Conservation (phyloP, 768 basidiomycete genomes). For the Trametes cinnabarina region DNA sequence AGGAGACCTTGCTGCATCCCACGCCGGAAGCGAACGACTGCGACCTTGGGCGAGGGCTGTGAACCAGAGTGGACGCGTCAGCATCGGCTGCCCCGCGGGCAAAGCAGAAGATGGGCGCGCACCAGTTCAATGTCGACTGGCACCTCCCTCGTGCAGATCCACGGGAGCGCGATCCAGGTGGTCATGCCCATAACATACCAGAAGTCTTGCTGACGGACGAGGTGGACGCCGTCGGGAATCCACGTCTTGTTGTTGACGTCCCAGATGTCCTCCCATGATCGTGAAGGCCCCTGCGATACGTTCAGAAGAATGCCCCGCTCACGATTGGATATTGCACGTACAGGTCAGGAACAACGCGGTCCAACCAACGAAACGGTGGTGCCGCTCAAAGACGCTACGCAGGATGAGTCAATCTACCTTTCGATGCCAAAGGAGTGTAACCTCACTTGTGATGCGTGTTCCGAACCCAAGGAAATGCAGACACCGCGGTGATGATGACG, state of each 20-base stretch:
- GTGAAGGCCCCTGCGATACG: constrained; percentile 58
- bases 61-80: constrained; percentile 6
- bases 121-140: constrained; percentile 74
- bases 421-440: not conserved
- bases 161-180: constrained; percentile 69
- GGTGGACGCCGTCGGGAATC: constrained; percentile 50
- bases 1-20: constrained; percentile 85
- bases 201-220: constrained; percentile 71
- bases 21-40: constrained; percentile 73
- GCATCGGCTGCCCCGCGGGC: not conserved
- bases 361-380: constrained; percentile 82
- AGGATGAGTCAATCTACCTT: not conserved
- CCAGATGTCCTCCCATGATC: constrained; percentile 63
- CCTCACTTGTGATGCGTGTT: constrained; percentile 79
- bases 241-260: constrained; percentile 53
- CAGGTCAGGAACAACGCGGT: constrained; percentile 54
- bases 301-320: not conserved
- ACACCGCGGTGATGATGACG: constrained; percentile 56
- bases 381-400: constrained; percentile 70
- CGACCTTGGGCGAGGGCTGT: constrained; percentile 77
- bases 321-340: constrained; percentile 30
- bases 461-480: constrained; percentile 77
- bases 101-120: constrained; percentile 26
- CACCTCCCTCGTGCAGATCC: constrained; percentile 74
- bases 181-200: constrained; percentile 78